These are phyloP conservation scores for Podospora didyma DNA, from an alignment of 495 filamentous ascomycete genomes.

Conservation along the genomic window DNA sequence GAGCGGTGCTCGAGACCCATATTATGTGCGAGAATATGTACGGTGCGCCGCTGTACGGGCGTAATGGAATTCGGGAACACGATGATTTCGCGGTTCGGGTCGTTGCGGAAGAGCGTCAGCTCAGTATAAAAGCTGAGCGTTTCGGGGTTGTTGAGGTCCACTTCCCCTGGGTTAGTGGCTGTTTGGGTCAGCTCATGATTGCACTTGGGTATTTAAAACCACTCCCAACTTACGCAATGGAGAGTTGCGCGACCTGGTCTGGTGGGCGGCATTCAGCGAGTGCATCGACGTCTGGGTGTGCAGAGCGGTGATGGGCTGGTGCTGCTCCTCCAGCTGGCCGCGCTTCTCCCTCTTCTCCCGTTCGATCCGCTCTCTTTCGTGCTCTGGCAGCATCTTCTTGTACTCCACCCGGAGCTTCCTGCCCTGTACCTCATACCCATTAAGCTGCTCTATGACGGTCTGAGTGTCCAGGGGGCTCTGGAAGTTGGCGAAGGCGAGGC, in stretches of 20 bases:
- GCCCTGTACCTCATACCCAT: conserved; percentile 92
- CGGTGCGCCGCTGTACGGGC: conserved; percentile 77
- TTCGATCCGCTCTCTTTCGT: conserved; percentile 93
- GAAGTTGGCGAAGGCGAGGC: conserved; percentile 97
- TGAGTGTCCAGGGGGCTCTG: conserved; percentile 91
- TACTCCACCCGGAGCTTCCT: conserved; percentile 94
- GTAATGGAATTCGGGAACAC: conserved; percentile 78
- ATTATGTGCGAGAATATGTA: conserved; percentile 92
- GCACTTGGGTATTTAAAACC: conserved; percentile 23
- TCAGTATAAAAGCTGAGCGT: conserved; percentile 86
- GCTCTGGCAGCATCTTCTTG: conserved; percentile 97
- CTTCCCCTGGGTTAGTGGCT: conserved; percentile 44
- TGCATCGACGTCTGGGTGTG: conserved; percentile 82
- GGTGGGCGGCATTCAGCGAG: conserved; percentile 60
- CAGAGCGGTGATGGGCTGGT: conserved; percentile 61
- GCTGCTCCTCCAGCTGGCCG: conserved; percentile 95
- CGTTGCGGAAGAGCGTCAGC: conserved; percentile 82
- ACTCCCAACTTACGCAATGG: conserved; percentile 31
- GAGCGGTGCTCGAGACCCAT: conserved; percentile 89
- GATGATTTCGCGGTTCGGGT: conserved; percentile 68
- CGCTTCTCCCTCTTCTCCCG: conserved; percentile 95
- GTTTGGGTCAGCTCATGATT: conserved; percentile 14
- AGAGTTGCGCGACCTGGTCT: conserved; percentile 29
- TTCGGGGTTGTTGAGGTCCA: conserved; percentile 88
- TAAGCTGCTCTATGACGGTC: conserved; percentile 82